These are phyloP conservation scores for Pestalotiopsis sp. DNA, from an alignment of 2,329 filamentous ascomycete genomes.

Conservation along the genomic window DNA sequence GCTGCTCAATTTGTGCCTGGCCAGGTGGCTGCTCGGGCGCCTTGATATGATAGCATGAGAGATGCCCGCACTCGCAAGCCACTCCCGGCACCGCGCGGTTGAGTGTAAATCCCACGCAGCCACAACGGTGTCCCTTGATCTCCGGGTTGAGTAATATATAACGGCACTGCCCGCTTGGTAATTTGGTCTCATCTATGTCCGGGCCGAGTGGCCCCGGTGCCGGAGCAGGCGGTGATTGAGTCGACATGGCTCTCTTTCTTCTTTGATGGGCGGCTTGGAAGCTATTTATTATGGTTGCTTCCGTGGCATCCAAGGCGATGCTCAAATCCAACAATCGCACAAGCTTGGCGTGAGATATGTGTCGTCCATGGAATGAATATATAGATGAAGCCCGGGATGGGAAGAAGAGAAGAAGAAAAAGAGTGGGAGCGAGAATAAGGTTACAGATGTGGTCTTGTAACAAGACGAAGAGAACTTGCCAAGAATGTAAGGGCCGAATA, in stretches of 20 bases:
- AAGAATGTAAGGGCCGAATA: no score
- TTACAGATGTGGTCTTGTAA: slow-evolving; percentile 7
- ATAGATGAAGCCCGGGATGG: neutral
- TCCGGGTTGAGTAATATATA: slow-evolving; percentile 60
- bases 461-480: no score
- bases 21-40: slow-evolving; percentile 45
- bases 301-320: slow-evolving; percentile 15
- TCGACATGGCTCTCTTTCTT: slow-evolving; percentile 24
- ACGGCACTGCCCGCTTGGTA: slow-evolving; percentile 60
- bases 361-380: slow-evolving; percentile 31
- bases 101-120: slow-evolving; percentile 58
- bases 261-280: neutral
- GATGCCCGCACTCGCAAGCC: slow-evolving; percentile 60
- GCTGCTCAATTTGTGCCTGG: slow-evolving; percentile 48
- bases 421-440: slow-evolving; percentile 12
- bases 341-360: slow-evolving; percentile 15
- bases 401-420: neutral
- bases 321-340: slow-evolving; percentile 26
- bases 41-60: slow-evolving; percentile 59
- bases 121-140: slow-evolving; percentile 59
- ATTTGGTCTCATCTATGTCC: slow-evolving; percentile 42
- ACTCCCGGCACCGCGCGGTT: slow-evolving; percentile 56
- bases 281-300: neutral
- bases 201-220: slow-evolving; percentile 21
- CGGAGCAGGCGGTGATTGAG: slow-evolving; percentile 28